Evolutionary conservation across 2,329 filamentous ascomycete genomes (phyloP).

Genomic region (Monilinia polystroma): DNA sequence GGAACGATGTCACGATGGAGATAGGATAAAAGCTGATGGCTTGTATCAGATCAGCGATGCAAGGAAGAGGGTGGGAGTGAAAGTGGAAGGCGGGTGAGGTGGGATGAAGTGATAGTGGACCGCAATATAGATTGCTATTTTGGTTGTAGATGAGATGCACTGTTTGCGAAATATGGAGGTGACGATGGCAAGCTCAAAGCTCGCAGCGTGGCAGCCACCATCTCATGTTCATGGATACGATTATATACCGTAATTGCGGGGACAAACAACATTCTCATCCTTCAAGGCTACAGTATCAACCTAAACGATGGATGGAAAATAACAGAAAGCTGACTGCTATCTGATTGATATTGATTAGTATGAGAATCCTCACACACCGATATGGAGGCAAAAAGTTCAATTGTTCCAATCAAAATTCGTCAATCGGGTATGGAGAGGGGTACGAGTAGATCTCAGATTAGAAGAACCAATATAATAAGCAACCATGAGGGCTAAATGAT

Average conservation of each 20-base stretch:
- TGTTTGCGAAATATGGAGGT: background rate
- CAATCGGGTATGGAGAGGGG: background rate
- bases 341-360: background rate
- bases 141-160: background rate
- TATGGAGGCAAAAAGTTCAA: slow-evolving; percentile 16
- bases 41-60: slow-evolving; percentile 8
- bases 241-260: background rate
- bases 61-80: background rate
- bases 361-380: slow-evolving; percentile 12
- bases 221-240: background rate
- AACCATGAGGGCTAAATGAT: background rate
- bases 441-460: background rate
- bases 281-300: background rate
- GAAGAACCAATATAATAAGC: slow-evolving; percentile 13
- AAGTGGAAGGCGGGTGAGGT: slow-evolving; percentile 1
- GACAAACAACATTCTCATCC: background rate
- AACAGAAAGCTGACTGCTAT: slow-evolving; percentile 4
- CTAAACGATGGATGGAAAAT: background rate
- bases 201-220: slow-evolving; percentile 11
- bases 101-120: background rate
- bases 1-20: slow-evolving; percentile 2
- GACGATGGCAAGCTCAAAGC: background rate
- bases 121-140: slow-evolving; percentile 7
- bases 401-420: slow-evolving; percentile 6
- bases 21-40: background rate